A percentile compares a stretch with the other conserved stretches of the same genome.
Evolutionary conservation across 2,329 filamentous ascomycete species (phyloP).

Genomic region (Biscogniauxia sp.): DNA sequence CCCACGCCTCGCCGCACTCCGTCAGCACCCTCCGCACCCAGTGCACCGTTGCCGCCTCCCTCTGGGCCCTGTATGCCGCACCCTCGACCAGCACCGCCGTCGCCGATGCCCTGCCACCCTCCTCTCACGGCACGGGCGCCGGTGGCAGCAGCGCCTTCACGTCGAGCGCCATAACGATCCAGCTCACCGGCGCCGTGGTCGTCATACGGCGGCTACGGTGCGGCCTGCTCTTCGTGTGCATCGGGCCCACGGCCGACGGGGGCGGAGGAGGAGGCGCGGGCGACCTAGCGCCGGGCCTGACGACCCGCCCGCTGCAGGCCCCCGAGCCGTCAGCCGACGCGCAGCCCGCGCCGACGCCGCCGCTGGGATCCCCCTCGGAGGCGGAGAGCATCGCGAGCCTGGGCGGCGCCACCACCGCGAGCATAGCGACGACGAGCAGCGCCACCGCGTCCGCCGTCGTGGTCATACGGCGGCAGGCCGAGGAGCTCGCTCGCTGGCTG

Average conservation of each 20-base stretch:
- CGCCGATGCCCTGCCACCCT: slow-evolving; percentile 39
- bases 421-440: slow-evolving; percentile 36
- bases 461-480: slow-evolving; percentile 53
- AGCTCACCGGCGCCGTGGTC: slow-evolving; percentile 57
- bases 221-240: slow-evolving; percentile 60
- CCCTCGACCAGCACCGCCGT: slow-evolving; percentile 40
- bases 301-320: slow-evolving; percentile 23
- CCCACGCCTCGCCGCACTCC: slow-evolving; percentile 56
- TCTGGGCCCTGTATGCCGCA: slow-evolving; percentile 56
- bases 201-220: slow-evolving; percentile 57
- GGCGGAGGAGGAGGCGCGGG: slow-evolving; percentile 10
- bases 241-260: slow-evolving; percentile 38
- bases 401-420: slow-evolving; percentile 43
- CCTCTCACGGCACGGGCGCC: background rate
- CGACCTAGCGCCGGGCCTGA: slow-evolving; percentile 16
- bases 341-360: slow-evolving; percentile 34
- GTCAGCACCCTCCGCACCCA: slow-evolving; percentile 59
- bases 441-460: slow-evolving; percentile 46
- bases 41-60: slow-evolving; percentile 61
- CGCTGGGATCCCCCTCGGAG: slow-evolving; percentile 40
- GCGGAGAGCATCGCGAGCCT: slow-evolving; percentile 47
- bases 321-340: slow-evolving; percentile 20
- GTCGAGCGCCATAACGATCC: slow-evolving; percentile 51
- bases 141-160: slow-evolving; percentile 11
- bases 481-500: slow-evolving; percentile 58